phyloP scores from a whole-genome alignment of 1,284 basidiomycete genomes.

The Puccinia triticina region DNA sequence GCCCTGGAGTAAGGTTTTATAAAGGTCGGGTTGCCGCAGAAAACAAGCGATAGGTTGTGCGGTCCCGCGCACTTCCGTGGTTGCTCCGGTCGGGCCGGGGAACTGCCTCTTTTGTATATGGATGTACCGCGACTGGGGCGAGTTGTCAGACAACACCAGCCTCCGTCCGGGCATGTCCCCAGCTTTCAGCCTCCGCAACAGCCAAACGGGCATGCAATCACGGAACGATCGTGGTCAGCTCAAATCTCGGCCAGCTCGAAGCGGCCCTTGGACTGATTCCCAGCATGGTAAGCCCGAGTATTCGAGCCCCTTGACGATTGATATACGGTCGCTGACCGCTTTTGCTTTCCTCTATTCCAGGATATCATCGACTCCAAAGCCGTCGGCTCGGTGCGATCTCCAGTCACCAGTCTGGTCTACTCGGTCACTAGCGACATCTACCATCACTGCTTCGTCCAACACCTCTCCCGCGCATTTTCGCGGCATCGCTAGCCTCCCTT shows the following conservation, averaged over 20 bases:
- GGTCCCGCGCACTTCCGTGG: no score
- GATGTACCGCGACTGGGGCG: no score
- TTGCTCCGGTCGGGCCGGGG: no score
- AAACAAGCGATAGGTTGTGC: no score
- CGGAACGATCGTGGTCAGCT: slow-evolving; percentile 96
- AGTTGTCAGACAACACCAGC: no score
- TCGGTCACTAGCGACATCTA: slow-evolving; percentile 65
- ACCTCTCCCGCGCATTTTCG: slow-evolving; percentile 74
- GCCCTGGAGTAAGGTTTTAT: no score
- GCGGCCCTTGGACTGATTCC: slow-evolving; percentile 68
- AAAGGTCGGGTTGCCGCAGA: no score
- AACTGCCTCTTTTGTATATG: no score
- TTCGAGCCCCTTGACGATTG: not conserved
- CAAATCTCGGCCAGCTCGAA: slow-evolving; percentile 72
- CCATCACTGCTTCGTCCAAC: slow-evolving; percentile 73
- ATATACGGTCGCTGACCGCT: no score
- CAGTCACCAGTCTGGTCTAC: slow-evolving; percentile 79
- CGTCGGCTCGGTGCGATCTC: slow-evolving; percentile 86
- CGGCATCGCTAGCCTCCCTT: slow-evolving; percentile 65
- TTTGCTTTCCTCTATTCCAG: slow-evolving; percentile 61
- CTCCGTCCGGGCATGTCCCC: no score
- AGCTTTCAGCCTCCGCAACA: slow-evolving; percentile 95
- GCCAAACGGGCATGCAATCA: slow-evolving; percentile 92
- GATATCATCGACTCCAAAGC: slow-evolving; percentile 79
- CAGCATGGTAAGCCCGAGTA: slow-evolving; percentile 67